Evolutionary conservation across 1,284 basidiomycete species (phyloP), one percentile per base, ranked within the genome.

Genomic region (Fistulina hepatica): DNA sequence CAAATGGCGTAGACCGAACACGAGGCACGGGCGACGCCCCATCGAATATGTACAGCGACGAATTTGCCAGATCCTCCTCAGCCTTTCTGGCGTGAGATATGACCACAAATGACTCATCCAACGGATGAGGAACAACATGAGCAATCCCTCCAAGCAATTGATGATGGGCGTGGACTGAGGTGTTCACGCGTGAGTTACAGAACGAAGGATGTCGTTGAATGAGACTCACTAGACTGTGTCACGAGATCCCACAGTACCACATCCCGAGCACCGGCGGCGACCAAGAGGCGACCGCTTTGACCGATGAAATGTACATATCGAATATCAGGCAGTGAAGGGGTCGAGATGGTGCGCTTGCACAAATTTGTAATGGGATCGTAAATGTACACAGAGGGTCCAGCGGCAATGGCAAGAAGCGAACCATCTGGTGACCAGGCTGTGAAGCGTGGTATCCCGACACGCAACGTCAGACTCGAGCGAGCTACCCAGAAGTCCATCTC

Each of bases 391-490:
- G 77, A 73, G 15, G 69, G 54, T 0, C 75, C 77, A 36, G 86
- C 72, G 6, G 80, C 69, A 6, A 94, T 69, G 4, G 82, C 85
- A 19, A 97, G 63, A 25, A 98, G 66, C 9, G 92, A 92, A 6
- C 77, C 84, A 54, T 97, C 94, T 1, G 72, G 72, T 5, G 92
- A 89, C 75, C 90, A 97, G 1, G 77, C 69, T 0, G 74, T 64
- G 38, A 78, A 68, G 38, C 61, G 61, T 34, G 90, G 85, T 20
- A 65, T 63, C 48, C 80, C 67, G n/a, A 68, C 64, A 25, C 80
- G 82, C 56, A 84, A 85, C 24, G 58, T 61, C 46, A 85, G 71
- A 1, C 75, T 74, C 3, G 86, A 82, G 24, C 81, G 75, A 30
- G 71, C 64, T 16, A 79, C 67, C 88, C 89, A 94, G 46, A 75